Evolutionary conservation across 768 basidiomycete species (phyloP).

Genomic region (Cubamyces lactineus): DNA sequence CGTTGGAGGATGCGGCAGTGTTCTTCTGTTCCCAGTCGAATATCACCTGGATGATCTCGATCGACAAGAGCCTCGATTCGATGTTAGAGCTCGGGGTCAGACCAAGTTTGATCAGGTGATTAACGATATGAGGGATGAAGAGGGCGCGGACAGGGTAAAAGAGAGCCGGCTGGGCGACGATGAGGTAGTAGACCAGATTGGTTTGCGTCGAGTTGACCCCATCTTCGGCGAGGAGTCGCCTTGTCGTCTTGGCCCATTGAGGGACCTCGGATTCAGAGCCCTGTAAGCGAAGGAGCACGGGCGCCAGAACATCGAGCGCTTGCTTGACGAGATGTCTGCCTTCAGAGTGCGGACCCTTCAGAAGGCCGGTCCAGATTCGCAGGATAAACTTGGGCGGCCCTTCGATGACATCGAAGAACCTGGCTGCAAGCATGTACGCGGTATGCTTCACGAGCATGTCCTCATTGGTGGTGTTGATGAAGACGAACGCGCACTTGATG

Average conservation of each 20-base stretch:
- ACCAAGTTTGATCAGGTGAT: slow-evolving; percentile 87
- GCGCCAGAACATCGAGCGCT: slow-evolving; percentile 85
- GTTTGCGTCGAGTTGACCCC: slow-evolving; percentile 69
- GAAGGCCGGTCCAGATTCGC: slow-evolving; percentile 86
- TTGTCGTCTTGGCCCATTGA: slow-evolving; percentile 85
- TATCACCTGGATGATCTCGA: slow-evolving; percentile 91
- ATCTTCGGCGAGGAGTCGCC: slow-evolving; percentile 88
- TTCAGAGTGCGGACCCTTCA: slow-evolving; percentile 82
- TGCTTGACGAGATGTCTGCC: slow-evolving; percentile 76
- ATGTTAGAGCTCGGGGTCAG: slow-evolving; percentile 67
- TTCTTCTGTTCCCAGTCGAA: slow-evolving; percentile 91
- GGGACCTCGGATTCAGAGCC: slow-evolving; percentile 59
- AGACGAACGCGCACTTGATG: slow-evolving; percentile 92
- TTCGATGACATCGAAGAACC: slow-evolving; percentile 89
- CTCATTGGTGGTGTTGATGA: slow-evolving; percentile 65
- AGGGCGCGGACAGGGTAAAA: slow-evolving; percentile 93
- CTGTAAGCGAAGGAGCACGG: slow-evolving; percentile 72
- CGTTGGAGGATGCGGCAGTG: slow-evolving; percentile 25
- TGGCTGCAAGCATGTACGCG: slow-evolving; percentile 86
- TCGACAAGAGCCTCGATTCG: slow-evolving; percentile 84
- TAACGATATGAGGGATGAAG: slow-evolving; percentile 93
- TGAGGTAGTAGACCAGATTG: slow-evolving; percentile 86
- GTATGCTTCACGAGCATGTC: slow-evolving; percentile 93
- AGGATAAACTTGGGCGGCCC: slow-evolving; percentile 91
- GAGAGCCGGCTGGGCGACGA: slow-evolving; percentile 86